phyloP scores from a whole-genome alignment of 1,139 yeast genomes.

The Kodamaea suecica region DNA sequence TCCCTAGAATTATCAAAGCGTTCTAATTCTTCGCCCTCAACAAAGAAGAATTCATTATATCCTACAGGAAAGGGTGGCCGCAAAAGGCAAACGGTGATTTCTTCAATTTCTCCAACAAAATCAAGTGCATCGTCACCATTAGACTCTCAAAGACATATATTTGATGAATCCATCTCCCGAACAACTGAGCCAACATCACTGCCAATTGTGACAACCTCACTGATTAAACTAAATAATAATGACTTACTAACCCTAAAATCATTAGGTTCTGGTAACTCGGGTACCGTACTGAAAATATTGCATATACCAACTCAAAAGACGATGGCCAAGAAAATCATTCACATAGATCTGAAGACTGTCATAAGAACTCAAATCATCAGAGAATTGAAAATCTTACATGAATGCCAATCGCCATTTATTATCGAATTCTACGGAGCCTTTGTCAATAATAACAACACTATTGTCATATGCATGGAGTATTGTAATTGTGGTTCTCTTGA shows the following conservation, averaged over 20 bases:
- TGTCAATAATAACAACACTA: constrained; percentile 58
- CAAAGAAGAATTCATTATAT: background rate
- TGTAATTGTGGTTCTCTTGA: constrained; percentile 94
- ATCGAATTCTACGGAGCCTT: constrained; percentile 91
- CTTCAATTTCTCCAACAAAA: constrained; percentile 45
- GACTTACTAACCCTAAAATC: constrained; percentile 74
- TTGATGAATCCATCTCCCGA: constrained; percentile 8
- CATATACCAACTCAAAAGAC: constrained; percentile 85
- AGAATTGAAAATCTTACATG: constrained; percentile 87
- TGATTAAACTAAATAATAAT: constrained; percentile 51
- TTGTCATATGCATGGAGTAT: constrained; percentile 91
- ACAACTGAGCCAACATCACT: constrained; percentile 1
- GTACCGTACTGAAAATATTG: constrained; percentile 82
- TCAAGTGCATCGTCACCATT: constrained; percentile 23
- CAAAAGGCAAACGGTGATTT: constrained; percentile 44
- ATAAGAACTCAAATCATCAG: constrained; percentile 84
- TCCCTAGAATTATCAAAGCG: constrained; percentile 21
- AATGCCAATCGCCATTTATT: constrained; percentile 79
- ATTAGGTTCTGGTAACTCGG: constrained; percentile 92
- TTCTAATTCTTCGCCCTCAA: background rate
- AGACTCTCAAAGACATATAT: constrained; percentile 6
- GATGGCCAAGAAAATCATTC: constrained; percentile 89
- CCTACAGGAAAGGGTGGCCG: constrained; percentile 10
- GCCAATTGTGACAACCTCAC: constrained; percentile 31
- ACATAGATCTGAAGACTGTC: constrained; percentile 76